Evolutionary conservation across 2,329 filamentous ascomycete genomes (phyloP).

Genomic region (Phialemonium atrogriseum): DNA sequence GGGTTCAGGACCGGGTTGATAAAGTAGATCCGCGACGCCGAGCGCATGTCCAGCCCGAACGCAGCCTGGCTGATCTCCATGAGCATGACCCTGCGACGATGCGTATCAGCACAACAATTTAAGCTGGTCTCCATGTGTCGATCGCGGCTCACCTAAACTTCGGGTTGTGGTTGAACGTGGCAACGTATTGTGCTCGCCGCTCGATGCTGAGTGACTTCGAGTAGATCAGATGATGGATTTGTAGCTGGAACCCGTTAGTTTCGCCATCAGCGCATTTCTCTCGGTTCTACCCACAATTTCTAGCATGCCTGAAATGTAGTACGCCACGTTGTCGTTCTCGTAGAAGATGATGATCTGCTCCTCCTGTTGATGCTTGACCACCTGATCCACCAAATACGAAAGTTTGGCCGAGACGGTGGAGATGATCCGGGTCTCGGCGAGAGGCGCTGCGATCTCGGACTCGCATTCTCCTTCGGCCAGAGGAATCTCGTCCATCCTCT

Average conservation of each 20-base stretch:
- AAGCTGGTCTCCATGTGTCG: too few species aligned
- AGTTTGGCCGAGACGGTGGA: constrained; percentile 82
- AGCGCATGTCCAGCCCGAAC: constrained; percentile 77
- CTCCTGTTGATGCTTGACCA: constrained; percentile 55
- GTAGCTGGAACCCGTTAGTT: constrained; percentile 28
- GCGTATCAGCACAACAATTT: too few species aligned
- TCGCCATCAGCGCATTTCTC: too few species aligned
- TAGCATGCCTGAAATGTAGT: constrained; percentile 74
- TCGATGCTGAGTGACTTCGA: constrained; percentile 52
- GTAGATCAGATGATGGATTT: constrained; percentile 58
- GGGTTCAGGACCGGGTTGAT: constrained; percentile 82
- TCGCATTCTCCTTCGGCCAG: constrained; percentile 9
- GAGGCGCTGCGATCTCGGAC: constrained; percentile 30
- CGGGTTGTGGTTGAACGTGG: constrained; percentile 63
- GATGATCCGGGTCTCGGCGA: constrained; percentile 55
- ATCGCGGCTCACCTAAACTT: constrained; percentile 42
- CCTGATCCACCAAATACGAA: constrained; percentile 71
- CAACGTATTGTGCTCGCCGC: constrained; percentile 66
- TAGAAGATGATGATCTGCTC: constrained; percentile 95
- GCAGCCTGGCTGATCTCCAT: constrained; percentile 91
- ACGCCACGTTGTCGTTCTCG: constrained; percentile 78
- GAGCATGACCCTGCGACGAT: constrained; percentile 55
- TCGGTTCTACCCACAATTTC: constrained; percentile 60
- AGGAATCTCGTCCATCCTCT: constrained; percentile 9
- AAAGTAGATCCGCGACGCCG: constrained; percentile 81